Percentiles rank a stretch among this genome's conserved stretches.
Evolutionary conservation across 2,329 filamentous ascomycete species (phyloP).

Genomic region (Cladosporium sp.): DNA sequence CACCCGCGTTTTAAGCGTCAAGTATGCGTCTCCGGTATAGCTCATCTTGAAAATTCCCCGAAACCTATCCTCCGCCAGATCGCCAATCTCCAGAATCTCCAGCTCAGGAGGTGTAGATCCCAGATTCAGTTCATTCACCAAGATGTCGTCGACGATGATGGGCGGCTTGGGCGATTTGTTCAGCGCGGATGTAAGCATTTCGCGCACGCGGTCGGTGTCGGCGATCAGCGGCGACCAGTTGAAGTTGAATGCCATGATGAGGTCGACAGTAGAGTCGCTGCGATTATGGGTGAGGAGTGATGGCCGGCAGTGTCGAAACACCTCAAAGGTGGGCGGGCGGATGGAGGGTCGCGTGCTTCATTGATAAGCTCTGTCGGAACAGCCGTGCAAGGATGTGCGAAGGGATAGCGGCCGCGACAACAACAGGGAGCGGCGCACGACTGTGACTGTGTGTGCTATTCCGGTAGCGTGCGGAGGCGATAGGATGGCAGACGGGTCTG

Average conservation of each 20-base stretch:
- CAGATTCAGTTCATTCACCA: slow-evolving; percentile 96
- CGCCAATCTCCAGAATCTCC: slow-evolving; percentile 96
- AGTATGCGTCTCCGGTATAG: slow-evolving; percentile 89
- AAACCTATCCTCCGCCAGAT: slow-evolving; percentile 94
- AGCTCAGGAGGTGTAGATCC: slow-evolving; percentile 91
- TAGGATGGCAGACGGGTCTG: neutral
- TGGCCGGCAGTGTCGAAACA: neutral
- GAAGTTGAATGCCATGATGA: slow-evolving; percentile 97
- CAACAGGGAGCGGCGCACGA: too few species aligned
- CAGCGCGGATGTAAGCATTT: slow-evolving; percentile 88
- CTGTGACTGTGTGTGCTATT: neutral
- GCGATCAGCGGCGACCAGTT: slow-evolving; percentile 99
- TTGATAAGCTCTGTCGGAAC: slow-evolving; percentile 11
- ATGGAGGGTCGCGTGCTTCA: slow-evolving; percentile 22
- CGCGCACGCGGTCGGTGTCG: slow-evolving; percentile 85
- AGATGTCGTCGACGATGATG: slow-evolving; percentile 98
- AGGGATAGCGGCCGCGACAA: neutral
- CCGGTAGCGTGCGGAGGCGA: neutral
- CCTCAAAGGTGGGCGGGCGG: neutral
- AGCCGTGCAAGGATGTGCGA: neutral
- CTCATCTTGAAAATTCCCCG: slow-evolving; percentile 99
- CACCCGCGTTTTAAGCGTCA: slow-evolving; percentile 92
- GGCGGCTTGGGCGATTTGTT: slow-evolving; percentile 98
- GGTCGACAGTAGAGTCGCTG: too few species aligned
- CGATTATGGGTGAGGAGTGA: neutral